Percentiles rank a stretch among this genome's conserved stretches.
Conservation (phyloP, 345 rosid genomes). For the Boechera divaricarpa region DNA sequence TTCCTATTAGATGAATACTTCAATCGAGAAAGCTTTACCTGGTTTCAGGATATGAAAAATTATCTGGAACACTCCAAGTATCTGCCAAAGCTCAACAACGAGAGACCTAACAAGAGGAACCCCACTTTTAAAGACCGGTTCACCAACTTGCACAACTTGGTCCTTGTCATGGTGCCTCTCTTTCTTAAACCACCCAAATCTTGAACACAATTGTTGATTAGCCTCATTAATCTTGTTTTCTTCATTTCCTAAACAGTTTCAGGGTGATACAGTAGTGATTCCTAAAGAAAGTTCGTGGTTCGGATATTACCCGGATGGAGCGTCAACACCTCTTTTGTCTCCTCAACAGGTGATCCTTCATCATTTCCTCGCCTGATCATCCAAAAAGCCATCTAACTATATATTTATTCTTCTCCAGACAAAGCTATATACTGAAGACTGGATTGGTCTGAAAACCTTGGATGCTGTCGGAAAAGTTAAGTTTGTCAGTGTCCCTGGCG, state of each 20-base stretch:
- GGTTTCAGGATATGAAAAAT: slow-evolving; percentile 26
- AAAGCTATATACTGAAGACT: slow-evolving; percentile 77
- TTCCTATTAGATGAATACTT: background rate
- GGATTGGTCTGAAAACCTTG: slow-evolving; percentile 81
- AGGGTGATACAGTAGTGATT: slow-evolving; percentile 68
- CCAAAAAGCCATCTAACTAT: background rate
- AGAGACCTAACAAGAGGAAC: slow-evolving; percentile 66
- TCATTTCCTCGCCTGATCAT: background rate
- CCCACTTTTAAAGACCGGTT: slow-evolving; percentile 69
- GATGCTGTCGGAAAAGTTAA: slow-evolving; percentile 76
- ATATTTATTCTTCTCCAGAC: slow-evolving; percentile 53
- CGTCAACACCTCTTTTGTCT: slow-evolving; percentile 58
- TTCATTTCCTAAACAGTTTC: slow-evolving; percentile 55
- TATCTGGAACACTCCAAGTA: slow-evolving; percentile 63
- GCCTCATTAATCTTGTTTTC: background rate
- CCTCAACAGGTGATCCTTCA: slow-evolving; percentile 58
- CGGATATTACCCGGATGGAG: slow-evolving; percentile 86
- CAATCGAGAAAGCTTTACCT: background rate
- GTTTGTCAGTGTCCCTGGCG: slow-evolving; percentile 70
- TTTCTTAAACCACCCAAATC: background rate
- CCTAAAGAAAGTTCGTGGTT: slow-evolving; percentile 94
- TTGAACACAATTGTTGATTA: slow-evolving; percentile 1
- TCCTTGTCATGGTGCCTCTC: slow-evolving; percentile 74
- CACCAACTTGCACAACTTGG: slow-evolving; percentile 74
- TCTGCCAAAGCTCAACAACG: slow-evolving; percentile 88